Percentiles rank a stretch among this genome's conserved stretches.
phyloP scores from a whole-genome alignment of 768 basidiomycete species.

The Multifurca ochricompacta region DNA sequence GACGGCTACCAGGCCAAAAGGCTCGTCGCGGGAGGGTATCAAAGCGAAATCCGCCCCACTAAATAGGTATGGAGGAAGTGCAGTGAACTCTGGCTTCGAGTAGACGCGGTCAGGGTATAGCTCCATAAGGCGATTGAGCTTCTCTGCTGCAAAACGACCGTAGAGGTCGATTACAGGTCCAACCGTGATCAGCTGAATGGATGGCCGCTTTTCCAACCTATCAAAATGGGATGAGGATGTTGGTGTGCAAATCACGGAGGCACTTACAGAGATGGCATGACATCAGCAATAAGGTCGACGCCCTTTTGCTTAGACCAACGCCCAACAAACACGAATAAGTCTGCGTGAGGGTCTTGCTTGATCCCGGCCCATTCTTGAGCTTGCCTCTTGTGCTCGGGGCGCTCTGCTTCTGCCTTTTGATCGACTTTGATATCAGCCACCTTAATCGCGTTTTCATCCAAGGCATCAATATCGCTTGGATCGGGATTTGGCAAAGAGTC shows the following conservation, averaged over 20 bases:
- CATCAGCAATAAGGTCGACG: conserved; percentile 94
- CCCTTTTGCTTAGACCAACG: conserved; percentile 98
- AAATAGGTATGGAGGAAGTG: conserved; percentile 87
- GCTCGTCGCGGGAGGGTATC: conserved; percentile 94
- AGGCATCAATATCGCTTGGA: conserved; percentile 88
- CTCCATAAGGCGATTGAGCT: conserved; percentile 88
- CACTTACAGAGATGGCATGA: conserved; percentile 81
- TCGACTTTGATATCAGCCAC: conserved; percentile 74
- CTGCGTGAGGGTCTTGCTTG: conserved; percentile 82
- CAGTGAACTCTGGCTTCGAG: conserved; percentile 97
- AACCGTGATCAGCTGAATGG: conserved; percentile 81
- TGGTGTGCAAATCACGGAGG: conserved; percentile 6
- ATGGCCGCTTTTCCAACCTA: conserved; percentile 78
- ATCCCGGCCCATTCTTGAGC: conserved; percentile 95
- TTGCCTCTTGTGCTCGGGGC: conserved; percentile 85
- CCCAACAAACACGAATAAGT: conserved; percentile 93
- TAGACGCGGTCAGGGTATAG: conserved; percentile 89
- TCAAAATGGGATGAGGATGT: conserved; percentile 10
- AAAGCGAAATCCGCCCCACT: conserved; percentile 93
- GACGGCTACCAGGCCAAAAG: conserved; percentile 92
- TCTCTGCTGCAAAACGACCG: conserved; percentile 92
- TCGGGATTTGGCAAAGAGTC: conserved; percentile 94
- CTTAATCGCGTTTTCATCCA: conserved; percentile 70
- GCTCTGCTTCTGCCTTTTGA: conserved; percentile 73
- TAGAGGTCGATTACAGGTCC: conserved; percentile 95